A percentile compares a stretch with the other conserved stretches of the same genome.
These are phyloP conservation scores for Chlorella variabilis DNA, from an alignment of 163 green algal genomes.

Conservation along the genomic window DNA sequence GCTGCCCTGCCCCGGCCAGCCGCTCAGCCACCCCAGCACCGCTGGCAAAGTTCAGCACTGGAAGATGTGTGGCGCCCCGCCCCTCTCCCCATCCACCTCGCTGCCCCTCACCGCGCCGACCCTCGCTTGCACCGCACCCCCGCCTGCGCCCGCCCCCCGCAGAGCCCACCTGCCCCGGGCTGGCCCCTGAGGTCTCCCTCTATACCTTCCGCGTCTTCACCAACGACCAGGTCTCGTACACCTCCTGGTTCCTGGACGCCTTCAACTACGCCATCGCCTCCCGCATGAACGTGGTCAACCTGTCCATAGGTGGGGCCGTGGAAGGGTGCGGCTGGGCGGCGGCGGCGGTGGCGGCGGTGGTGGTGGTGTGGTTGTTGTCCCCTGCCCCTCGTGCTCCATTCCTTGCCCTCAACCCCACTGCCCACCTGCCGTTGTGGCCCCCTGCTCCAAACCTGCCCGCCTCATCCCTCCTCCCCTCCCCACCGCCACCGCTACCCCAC, in stretches of 20 bases:
- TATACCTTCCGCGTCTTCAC: conserved; percentile 98
- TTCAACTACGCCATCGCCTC: conserved; percentile 98
- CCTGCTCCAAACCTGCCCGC: no score
- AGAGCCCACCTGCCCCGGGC: conserved; percentile 84
- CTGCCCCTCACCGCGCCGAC: background rate
- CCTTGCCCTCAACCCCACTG: no score
- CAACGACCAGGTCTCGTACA: conserved; percentile 96
- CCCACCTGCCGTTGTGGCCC: no score
- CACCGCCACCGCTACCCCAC: no score
- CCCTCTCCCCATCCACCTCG: background rate
- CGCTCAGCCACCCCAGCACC: no score
- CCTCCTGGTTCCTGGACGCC: conserved; percentile 98
- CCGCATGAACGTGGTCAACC: conserved; percentile 94
- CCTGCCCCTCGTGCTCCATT: no score
- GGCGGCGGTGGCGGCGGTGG: background rate
- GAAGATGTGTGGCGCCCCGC: no score
- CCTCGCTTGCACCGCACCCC: background rate
- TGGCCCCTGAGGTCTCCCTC: conserved; percentile 93
- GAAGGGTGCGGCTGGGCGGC: background rate
- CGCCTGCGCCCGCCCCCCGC: no score
- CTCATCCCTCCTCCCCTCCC: no score
- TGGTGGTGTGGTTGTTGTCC: background rate
- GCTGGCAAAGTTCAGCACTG: no score
- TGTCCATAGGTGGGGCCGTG: conserved; percentile 82
- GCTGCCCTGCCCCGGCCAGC: no score